A percentile compares a stretch with the other conserved stretches of the same genome.
Evolutionary conservation across 768 basidiomycete genomes (phyloP).

Genomic region (Russula ochroleuca): DNA sequence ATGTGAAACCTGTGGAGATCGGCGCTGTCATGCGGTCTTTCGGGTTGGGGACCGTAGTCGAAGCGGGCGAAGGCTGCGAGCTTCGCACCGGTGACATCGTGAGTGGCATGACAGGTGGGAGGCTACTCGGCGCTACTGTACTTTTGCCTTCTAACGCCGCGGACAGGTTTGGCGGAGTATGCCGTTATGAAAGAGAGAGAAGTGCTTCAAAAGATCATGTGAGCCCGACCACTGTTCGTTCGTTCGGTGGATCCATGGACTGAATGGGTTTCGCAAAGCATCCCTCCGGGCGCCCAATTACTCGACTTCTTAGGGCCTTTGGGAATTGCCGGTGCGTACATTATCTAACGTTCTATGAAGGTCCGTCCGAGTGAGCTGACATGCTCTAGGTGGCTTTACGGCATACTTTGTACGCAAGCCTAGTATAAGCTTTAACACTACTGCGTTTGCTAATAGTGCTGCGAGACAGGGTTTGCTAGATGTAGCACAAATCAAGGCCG

Average conservation of each 20-base stretch:
- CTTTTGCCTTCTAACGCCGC: not conserved
- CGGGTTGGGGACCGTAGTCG: conserved; percentile 67
- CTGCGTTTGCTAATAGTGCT: conserved; percentile 10
- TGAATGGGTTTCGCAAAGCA: conserved; percentile 35
- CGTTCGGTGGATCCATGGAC: not conserved
- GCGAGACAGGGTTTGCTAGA: conserved; percentile 68
- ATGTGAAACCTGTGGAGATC: conserved; percentile 45
- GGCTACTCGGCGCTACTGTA: conserved; percentile 28
- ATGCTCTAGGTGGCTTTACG: conserved; percentile 56
- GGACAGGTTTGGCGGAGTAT: conserved; percentile 74
- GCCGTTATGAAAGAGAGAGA: conserved; percentile 52
- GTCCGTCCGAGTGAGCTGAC: not conserved
- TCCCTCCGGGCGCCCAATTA: conserved; percentile 53
- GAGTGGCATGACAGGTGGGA: conserved; percentile 40
- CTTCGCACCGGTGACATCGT: conserved; percentile 3
- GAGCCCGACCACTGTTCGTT: conserved; percentile 29
- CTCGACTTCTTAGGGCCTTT: conserved; percentile 80
- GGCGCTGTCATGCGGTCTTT: conserved; percentile 64
- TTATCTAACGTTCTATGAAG: not conserved
- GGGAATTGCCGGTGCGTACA: conserved; percentile 61
- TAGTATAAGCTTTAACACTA: not conserved
- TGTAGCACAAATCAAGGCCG: conserved; percentile 72
- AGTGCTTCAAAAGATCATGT: conserved; percentile 51
- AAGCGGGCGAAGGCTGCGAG: conserved; percentile 64
- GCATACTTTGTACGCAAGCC: conserved; percentile 73